phyloP scores from a whole-genome alignment of 805 yeast genomes.

The Cyberlindnera japonica region DNA sequence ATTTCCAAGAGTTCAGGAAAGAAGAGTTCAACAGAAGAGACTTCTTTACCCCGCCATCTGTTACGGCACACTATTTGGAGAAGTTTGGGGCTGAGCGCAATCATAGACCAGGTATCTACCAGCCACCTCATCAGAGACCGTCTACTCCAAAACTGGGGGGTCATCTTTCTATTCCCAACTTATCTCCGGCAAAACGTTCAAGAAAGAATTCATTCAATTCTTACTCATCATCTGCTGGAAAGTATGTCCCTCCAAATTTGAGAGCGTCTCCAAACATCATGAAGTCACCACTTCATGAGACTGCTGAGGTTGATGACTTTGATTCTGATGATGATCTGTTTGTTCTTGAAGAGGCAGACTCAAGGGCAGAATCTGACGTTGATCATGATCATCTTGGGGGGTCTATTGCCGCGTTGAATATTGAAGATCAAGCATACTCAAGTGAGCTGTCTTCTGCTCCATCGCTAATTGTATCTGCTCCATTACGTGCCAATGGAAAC shows the following conservation, averaged over 20 bases:
- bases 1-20: constrained; percentile 34
- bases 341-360: constrained; percentile 34
- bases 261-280: constrained; percentile 41
- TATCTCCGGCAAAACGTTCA: constrained; percentile 10
- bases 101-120: constrained; percentile 26
- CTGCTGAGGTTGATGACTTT: constrained; percentile 21
- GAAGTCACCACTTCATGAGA: constrained; percentile 24
- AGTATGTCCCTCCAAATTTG: constrained; percentile 70
- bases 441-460: constrained; percentile 27
- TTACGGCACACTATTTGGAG: constrained; percentile 66
- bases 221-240: constrained; percentile 41
- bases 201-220: constrained; percentile 26
- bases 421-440: constrained; percentile 18
- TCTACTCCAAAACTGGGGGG: constrained; percentile 20
- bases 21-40: constrained; percentile 58
- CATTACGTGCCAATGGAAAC: constrained; percentile 2
- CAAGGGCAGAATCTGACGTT: constrained; percentile 14
- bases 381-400: constrained; percentile 11
- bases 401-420: constrained; percentile 10
- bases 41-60: constrained; percentile 75
- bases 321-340: constrained; percentile 34
- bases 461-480: constrained; percentile 20
- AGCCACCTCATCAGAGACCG: constrained; percentile 28
- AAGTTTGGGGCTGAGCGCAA: constrained; percentile 41
- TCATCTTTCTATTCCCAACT: constrained; percentile 4